phyloP scores from a whole-genome alignment of 352 stramenopile species.

The Phytophthora pluvialis region DNA sequence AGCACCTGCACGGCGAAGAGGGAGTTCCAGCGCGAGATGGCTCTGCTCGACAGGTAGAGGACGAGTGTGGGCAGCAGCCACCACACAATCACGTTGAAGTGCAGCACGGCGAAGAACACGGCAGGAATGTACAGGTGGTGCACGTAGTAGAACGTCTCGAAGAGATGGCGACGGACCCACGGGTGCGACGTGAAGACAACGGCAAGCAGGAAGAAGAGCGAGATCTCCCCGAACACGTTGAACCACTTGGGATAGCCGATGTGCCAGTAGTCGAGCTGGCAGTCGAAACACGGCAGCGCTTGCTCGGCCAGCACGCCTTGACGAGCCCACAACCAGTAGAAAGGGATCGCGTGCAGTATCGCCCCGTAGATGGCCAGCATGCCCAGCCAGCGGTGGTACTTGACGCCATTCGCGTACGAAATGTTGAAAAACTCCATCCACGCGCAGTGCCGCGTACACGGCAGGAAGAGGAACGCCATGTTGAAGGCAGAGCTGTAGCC shows the following conservation, averaged over 20 bases:
- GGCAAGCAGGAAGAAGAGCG: constrained; percentile 49
- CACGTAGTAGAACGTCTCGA: constrained; percentile 64
- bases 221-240: constrained; percentile 71
- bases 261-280: constrained; percentile 45
- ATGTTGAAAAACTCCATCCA: constrained; percentile 76
- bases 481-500: constrained; percentile 67
- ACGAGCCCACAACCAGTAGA: constrained; percentile 54
- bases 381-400: constrained; percentile 70
- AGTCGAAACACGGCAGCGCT: constrained; percentile 60
- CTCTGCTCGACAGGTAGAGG: constrained; percentile 56
- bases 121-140: constrained; percentile 63
- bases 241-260: constrained; percentile 58
- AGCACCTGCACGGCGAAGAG: constrained; percentile 42
- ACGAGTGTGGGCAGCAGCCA: constrained; percentile 60
- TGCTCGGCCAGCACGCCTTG: constrained; percentile 43
- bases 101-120: constrained; percentile 56
- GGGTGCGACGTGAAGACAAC: constrained; percentile 54
- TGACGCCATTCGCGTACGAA: constrained; percentile 65
- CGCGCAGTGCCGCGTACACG: constrained; percentile 60
- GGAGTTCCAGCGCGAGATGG: constrained; percentile 53
- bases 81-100: constrained; percentile 56
- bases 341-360: constrained; percentile 48
- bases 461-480: constrained; percentile 70
- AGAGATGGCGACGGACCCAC: constrained; percentile 53
- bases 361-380: constrained; percentile 45